Evolutionary conservation across 2,329 filamentous ascomycete species (phyloP), one percentile per base, ranked within the genome.

Genomic region (Colletotrichum abscissum): DNA sequence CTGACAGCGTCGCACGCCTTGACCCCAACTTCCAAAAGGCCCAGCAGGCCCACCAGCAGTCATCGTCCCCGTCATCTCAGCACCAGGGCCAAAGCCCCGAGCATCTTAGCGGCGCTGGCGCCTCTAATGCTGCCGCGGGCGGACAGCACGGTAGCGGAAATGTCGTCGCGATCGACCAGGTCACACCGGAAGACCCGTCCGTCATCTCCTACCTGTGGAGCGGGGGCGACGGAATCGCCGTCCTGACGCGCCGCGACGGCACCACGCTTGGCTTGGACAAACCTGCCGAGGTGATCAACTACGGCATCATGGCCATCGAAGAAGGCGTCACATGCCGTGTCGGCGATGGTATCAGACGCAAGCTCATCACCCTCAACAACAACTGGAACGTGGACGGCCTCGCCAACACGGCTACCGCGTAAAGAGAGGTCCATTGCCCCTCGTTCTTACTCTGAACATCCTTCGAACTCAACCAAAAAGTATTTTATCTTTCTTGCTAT

Each of bases 1-100:
- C 88, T 2, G 89, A 92, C 76, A 89, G 90, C 76, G 81, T 92
- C 84, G 6, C 85, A 86, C 74, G 67, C 5, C 67, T 74, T 35
- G 75, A 76, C 11, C 72, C 79, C 24, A 78, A 76, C 75, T 82
- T 84, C 75, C 81, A 82, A 72, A 78, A 78, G 67, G 46, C 68
- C 14, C 65, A 76, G 58, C 68, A 69, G 38, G 38, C 72, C 11
- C 24, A 33, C 52, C 6, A 35, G 24, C 56, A 46, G 30, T 56
- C 49, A 75, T 82, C 33, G 16, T 69, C 73, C 4, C 71, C 72
- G 22, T 49, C 54, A 6, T 69, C 73, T 5, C 67, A 73, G 33
- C 67, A 65, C 8, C 70, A 56, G 58, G 49, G 22, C 14, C 66
- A 63, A 9, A 66, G 69, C 42, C 63, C 67, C 16, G 70, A 74